A percentile compares a stretch with the other conserved stretches of the same genome.
These are phyloP conservation scores for Ganoderma leucocontextum DNA, from an alignment of 1,284 basidiomycete genomes.

Conservation along the genomic window DNA sequence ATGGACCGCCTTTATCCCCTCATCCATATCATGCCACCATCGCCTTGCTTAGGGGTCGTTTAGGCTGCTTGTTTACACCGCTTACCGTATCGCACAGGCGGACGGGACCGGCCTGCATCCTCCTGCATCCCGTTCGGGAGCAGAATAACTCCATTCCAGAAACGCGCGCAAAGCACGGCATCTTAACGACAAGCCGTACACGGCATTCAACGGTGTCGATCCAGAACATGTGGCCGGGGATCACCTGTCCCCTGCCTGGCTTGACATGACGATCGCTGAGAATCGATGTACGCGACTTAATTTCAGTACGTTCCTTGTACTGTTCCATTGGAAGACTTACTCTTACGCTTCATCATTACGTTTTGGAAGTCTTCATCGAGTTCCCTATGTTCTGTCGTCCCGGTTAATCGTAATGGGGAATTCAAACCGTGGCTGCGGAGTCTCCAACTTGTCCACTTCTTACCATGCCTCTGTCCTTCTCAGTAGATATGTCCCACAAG, in stretches of 20 bases:
- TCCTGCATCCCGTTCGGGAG: background rate
- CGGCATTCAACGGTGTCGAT: background rate
- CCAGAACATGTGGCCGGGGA: constrained; percentile 3
- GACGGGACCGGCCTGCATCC: background rate
- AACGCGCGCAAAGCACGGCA: background rate
- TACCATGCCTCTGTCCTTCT: constrained; percentile 5
- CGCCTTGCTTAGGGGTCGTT: background rate
- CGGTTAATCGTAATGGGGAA: background rate
- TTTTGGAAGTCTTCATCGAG: background rate
- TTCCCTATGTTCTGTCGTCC: background rate
- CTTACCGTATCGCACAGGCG: background rate
- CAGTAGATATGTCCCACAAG: constrained; percentile 8
- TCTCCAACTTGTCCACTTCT: background rate
- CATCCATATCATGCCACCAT: background rate
- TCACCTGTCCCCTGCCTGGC: background rate
- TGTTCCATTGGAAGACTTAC: constrained; percentile 11
- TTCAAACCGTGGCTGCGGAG: background rate
- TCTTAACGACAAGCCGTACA: background rate
- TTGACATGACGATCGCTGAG: constrained; percentile 6
- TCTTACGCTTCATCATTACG: background rate
- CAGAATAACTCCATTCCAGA: background rate
- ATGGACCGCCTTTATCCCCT: background rate
- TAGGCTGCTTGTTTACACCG: no score
- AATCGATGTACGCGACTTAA: background rate
- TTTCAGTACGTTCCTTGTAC: background rate